These are phyloP conservation scores for Tinospora cordifolia DNA, from an alignment of 164 flowering plant species.

Conservation along the genomic window DNA sequence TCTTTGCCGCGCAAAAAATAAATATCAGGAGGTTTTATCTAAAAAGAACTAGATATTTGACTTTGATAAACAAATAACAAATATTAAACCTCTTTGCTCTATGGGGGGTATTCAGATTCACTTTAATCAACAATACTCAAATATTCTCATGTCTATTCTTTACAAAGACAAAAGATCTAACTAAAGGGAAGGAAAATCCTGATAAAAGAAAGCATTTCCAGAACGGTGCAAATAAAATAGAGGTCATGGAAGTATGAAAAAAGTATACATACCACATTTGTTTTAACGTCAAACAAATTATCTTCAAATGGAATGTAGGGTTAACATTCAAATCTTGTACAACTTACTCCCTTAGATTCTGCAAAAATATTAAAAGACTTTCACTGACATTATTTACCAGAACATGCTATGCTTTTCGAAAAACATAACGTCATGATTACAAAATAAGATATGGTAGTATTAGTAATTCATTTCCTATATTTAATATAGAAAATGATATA, in stretches of 20 bases:
- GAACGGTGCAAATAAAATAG: neutral
- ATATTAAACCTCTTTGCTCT: too few relatives aligned
- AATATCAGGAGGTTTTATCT: too few relatives aligned
- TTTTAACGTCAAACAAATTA: slow-evolving; percentile 71
- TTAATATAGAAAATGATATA: too few relatives aligned
- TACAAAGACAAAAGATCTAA: neutral
- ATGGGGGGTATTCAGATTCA: too few relatives aligned
- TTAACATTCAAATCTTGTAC: slow-evolving; percentile 83
- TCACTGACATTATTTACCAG: too few relatives aligned
- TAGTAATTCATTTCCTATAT: too few relatives aligned
- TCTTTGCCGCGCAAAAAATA: neutral
- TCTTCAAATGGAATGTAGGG: slow-evolving; percentile 84
- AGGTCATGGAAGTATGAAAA: neutral
- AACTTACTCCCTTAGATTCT: slow-evolving; percentile 76
- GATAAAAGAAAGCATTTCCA: neutral
- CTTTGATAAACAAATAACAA: too few relatives aligned
- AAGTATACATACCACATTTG: slow-evolving; percentile 65
- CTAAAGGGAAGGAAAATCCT: neutral
- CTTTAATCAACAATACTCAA: too few relatives aligned
- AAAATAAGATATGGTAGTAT: too few relatives aligned
- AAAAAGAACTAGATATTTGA: too few relatives aligned
- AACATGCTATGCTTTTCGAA: neutral
- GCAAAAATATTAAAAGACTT: slow-evolving; percentile 8
- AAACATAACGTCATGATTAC: neutral
- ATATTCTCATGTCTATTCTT: too few relatives aligned